Evolutionary conservation across 2,329 filamentous ascomycete species (phyloP), one percentile per base, ranked within the genome.

Genomic region (Venturia asperata): DNA sequence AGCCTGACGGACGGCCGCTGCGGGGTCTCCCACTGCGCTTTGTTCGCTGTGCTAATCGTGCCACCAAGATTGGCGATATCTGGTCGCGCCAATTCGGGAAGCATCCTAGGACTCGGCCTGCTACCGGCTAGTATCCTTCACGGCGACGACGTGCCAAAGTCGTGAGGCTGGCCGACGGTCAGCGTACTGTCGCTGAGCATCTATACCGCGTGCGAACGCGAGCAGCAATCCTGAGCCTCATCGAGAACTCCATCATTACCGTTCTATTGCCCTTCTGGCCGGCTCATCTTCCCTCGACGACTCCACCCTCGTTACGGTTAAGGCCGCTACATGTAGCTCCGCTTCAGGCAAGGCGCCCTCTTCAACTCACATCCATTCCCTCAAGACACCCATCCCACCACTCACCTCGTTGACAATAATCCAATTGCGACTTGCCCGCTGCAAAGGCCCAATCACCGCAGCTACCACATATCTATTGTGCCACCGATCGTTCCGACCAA

Each of bases 201-300:
- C 52, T 37, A 5, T 2, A n/a, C 21, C 52, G 15, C 30, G 52
- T 58, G 6, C 30, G 17, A 27, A 7, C 5, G 5, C 49, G 49
- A 34, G 49, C 27, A 58, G 52, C 52, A 58, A 58, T n/a, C 52
- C 37, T n/a, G 30, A 58, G 52, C 52, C 52, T 58, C 52, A 37
- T 37, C 52, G 52, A 58, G 52, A 37, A 27, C 49, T 34, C 17
- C 11, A 56, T 37, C 49, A 17, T 56, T 56, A 13, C 49, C 49
- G 19, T n/a, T 34, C 17, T 34, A 17, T 56, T 56, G 49, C 49
- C 49, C 24, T n/a, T 34, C 17, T 56, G 27, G 49, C 49, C 52
- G 30, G 9, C 17, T 37, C 52, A 21, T 24, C 52, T 37, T 19
- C 17, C 3, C 19, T 5, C 30, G n/a, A 37, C 27, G 27, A 58